Base-by-base conservation (phyloP, 305 asterid species). In the Plantago lanceolata region DNA sequence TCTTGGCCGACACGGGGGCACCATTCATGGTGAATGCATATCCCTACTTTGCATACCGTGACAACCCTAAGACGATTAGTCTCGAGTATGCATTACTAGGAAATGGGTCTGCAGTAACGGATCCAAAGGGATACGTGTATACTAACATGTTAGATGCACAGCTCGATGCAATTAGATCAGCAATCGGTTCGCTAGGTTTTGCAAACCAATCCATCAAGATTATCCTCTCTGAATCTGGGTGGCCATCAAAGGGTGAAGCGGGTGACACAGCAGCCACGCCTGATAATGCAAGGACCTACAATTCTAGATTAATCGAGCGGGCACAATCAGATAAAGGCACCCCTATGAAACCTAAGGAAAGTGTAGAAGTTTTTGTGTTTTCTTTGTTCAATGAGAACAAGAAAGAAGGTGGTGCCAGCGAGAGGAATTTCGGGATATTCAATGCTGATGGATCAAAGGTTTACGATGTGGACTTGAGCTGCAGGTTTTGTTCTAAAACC, bases 141-240 rank as follows among this genome's bases (percentile, higher is more conserved):
- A 83, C 79, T 54, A 85, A 85, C 76, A 85, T 85, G 94, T 45
- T 85, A 68, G 84, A 85, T 56, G 94, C 90, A 17, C 82, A 82
- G 60, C 80, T 82, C 1, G 87, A 82, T 60, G 87, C 84, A 0
- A 74, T 82, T 24, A 70, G 70, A 57, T 79, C 78, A 0, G 87
- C 87, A 8, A 70, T 82, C 70, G 80, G 71, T 13, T 73, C 47
- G 48, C 66, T 82, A 75, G 82, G 84, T 6, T 79, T 64, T 14
- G 71, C 74, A 16, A 29, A 31, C 16, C 16, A 2, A 40, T 82
- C 79, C 50, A 53, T 82, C 17, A 82, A 82, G 37, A 79, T 77
- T 12, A 64, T 81, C 47, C 82, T 79, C 26, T 78, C 84, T 0
- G 84, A 81, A 69, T 76, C 84, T 8, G 84, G 86, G 19, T 81